These are phyloP conservation scores for Papiliotrema terrestris DNA, from an alignment of 1,284 basidiomycete species.

Conservation along the genomic window DNA sequence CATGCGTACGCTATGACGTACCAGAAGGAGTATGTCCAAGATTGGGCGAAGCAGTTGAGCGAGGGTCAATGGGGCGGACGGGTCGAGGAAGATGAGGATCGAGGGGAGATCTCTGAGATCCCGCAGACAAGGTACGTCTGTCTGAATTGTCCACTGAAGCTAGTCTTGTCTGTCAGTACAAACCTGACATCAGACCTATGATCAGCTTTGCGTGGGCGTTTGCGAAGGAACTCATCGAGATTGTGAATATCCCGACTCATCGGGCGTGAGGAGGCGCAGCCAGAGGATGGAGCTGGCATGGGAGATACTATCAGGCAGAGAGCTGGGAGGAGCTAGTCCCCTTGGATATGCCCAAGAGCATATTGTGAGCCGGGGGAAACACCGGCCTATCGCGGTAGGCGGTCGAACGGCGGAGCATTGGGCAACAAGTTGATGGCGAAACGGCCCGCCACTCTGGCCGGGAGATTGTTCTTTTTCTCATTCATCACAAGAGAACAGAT, in stretches of 20 bases:
- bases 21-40: conserved; percentile 28
- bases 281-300: no score
- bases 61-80: conserved; percentile 5
- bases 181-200: conserved; percentile 25
- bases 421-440: no score
- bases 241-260: conserved; percentile 13
- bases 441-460: no score
- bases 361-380: no score
- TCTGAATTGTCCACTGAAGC: neutral
- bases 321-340: no score
- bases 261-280: no score
- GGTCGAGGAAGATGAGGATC: conserved; percentile 12
- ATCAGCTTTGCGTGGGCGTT: conserved; percentile 46
- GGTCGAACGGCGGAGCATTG: no score
- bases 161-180: neutral
- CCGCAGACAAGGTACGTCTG: conserved; percentile 21
- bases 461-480: no score
- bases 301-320: no score
- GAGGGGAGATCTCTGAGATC: conserved; percentile 16
- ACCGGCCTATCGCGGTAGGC: no score
- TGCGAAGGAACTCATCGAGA: conserved; percentile 33
- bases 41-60: conserved; percentile 24
- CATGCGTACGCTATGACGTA: conserved; percentile 40
- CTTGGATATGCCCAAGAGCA: no score
- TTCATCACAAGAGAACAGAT: no score